Conservation (phyloP, 2,329 filamentous ascomycete genomes). For the Xylaria multiplex region DNA sequence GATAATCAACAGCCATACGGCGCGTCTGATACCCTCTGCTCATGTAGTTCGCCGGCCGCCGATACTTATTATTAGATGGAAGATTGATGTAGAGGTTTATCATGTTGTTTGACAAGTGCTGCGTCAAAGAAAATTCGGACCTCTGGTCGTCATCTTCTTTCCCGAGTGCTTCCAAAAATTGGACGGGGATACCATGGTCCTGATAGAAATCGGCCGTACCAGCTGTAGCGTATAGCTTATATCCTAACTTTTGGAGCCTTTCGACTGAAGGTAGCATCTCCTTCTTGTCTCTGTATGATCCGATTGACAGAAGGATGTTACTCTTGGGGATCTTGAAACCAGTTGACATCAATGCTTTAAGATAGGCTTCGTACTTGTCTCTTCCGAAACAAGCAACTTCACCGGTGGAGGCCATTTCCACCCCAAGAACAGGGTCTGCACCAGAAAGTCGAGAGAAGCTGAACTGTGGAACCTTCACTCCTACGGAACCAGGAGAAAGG, state of each 20-base stretch:
- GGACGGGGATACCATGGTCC: constrained; percentile 89
- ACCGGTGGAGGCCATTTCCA: constrained; percentile 99
- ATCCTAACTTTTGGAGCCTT: constrained; percentile 90
- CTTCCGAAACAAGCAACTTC: constrained; percentile 96
- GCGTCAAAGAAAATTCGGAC: constrained; percentile 95
- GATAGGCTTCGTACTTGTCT: constrained; percentile 97
- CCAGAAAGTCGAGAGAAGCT: constrained; percentile 97
- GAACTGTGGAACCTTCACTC: constrained; percentile 98
- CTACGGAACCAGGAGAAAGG: constrained; percentile 84
- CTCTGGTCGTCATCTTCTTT: constrained; percentile 85
- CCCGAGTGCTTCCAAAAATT: constrained; percentile 89
- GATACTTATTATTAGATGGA: constrained; percentile 97
- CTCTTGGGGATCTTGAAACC: constrained; percentile 96
- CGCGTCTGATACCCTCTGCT: constrained; percentile 96
- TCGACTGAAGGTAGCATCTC: constrained; percentile 94
- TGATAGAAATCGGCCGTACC: constrained; percentile 97
- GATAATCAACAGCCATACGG: constrained; percentile 97
- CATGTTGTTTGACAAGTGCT: constrained; percentile 96
- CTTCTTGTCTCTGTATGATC: constrained; percentile 96
- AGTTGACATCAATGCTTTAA: constrained; percentile 94
- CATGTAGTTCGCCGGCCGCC: constrained; percentile 97
- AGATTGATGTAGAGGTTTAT: constrained; percentile 99
- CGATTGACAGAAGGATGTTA: constrained; percentile 94
- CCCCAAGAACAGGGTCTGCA: constrained; percentile 93
- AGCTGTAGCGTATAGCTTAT: constrained; percentile 94